These are phyloP conservation scores for Lodderomyces metapsilosis DNA, from an alignment of 1,139 yeast species.

Conservation along the genomic window DNA sequence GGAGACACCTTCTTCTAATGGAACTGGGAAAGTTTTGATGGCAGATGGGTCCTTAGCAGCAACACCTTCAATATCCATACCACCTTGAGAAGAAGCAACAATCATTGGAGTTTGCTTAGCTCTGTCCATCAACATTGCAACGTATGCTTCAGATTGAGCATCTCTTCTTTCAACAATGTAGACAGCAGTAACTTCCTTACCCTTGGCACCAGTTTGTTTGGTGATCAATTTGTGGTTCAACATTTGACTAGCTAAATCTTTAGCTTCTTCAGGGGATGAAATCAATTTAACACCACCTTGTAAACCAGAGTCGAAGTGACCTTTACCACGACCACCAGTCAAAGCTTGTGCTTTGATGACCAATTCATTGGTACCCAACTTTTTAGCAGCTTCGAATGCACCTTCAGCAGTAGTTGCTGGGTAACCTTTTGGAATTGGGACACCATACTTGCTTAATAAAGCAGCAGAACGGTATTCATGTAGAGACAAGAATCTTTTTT, in stretches of 20 bases:
- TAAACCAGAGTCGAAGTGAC: conserved; percentile 92
- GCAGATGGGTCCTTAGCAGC: conserved; percentile 91
- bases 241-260: conserved; percentile 85
- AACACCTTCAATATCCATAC: conserved; percentile 99
- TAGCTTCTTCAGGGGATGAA: conserved; percentile 82
- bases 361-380: conserved; percentile 68
- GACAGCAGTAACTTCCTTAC: conserved; percentile 96
- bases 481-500: conserved; percentile 75
- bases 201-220: conserved; percentile 97
- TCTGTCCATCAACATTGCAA: conserved; percentile 95
- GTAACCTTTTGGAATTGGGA: conserved; percentile 87
- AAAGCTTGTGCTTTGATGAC: conserved; percentile 98
- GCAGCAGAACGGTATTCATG: conserved; percentile 98
- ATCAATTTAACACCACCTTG: conserved; percentile 96
- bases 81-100: conserved; percentile 97
- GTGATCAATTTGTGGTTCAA: conserved; percentile 90
- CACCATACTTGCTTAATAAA: conserved; percentile 75
- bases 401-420: conserved; percentile 90
- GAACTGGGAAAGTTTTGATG: conserved; percentile 84
- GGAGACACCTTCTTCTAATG: conserved; percentile 77
- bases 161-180: conserved; percentile 94
- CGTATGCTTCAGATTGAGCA: conserved; percentile 90
- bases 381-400: conserved; percentile 76
- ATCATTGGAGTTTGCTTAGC: conserved; percentile 85
- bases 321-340: conserved; percentile 99